phyloP scores from a whole-genome alignment of 495 filamentous ascomycete species.

The Sabuloglossum arenarium region DNA sequence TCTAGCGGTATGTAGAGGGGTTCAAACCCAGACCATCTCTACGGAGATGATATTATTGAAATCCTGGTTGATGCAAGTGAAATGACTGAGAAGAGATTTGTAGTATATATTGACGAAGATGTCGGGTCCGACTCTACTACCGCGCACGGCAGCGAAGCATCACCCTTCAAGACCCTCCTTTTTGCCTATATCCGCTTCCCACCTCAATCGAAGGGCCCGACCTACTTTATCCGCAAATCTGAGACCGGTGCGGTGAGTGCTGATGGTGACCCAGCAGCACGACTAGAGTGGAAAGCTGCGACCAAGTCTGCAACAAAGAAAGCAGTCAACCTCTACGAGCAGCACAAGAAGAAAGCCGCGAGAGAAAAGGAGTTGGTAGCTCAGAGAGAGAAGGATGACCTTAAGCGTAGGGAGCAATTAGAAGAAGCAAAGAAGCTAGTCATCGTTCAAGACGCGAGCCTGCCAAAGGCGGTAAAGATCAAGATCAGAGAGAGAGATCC shows the following conservation, averaged over 20 bases:
- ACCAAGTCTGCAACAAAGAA: conserved; percentile 44
- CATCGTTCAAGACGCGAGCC: conserved; percentile 56
- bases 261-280: conserved; percentile 31
- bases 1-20: background rate
- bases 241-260: conserved; percentile 40
- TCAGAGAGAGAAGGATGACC: conserved; percentile 50
- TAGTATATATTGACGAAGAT: conserved; percentile 58
- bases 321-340: conserved; percentile 28
- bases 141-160: conserved; percentile 43
- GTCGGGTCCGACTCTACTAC: conserved; percentile 48
- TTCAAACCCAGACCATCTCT: background rate
- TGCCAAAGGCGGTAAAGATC: conserved; percentile 59
- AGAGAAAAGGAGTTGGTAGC: conserved; percentile 30
- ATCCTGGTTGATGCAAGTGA: background rate
- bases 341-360: conserved; percentile 25
- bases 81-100: background rate
- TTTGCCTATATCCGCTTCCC: conserved; percentile 56
- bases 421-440: conserved; percentile 80
- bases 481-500: conserved; percentile 35
- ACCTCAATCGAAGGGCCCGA: conserved; percentile 28
- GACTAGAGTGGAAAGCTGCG: conserved; percentile 55
- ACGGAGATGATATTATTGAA: background rate
- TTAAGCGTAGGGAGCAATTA: conserved; percentile 40
- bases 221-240: conserved; percentile 50
- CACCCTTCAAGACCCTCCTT: conserved; percentile 61